Evolutionary conservation across 2,329 filamentous ascomycete species (phyloP).

Genomic region (Curvularia spicifera): DNA sequence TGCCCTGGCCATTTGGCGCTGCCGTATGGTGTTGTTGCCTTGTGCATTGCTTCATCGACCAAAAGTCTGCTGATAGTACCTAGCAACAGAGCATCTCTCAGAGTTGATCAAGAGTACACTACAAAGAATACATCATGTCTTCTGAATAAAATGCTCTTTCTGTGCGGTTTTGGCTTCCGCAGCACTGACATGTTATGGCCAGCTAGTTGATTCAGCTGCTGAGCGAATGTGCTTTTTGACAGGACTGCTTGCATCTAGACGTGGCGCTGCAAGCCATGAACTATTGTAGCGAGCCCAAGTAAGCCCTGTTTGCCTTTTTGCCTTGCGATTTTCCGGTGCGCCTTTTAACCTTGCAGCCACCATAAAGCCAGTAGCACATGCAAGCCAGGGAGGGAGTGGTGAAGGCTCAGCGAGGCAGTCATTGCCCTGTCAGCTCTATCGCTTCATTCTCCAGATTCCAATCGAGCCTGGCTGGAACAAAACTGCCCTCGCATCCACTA

Average conservation of each 20-base stretch:
- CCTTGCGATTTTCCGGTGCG: constrained; percentile 15
- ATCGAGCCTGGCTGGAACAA: background rate
- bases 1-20: constrained; percentile 8
- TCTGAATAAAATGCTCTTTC: background rate
- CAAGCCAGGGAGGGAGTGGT: constrained; percentile 16
- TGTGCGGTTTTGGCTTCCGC: background rate
- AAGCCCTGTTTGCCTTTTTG: constrained; percentile 31
- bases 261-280: background rate
- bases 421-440: background rate
- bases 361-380: constrained; percentile 16
- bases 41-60: background rate
- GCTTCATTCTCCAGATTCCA: constrained; percentile 4
- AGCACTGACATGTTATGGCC: background rate
- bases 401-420: background rate
- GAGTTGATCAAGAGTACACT: background rate
- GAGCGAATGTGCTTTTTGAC: background rate
- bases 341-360: constrained; percentile 14
- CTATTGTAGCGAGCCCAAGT: constrained; percentile 2
- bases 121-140: background rate
- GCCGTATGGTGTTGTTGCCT: background rate
- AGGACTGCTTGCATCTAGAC: background rate
- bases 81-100: background rate
- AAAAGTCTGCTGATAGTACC: background rate
- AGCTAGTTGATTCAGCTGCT: background rate
- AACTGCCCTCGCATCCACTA: background rate